These are phyloP conservation scores for Trifolium dubium DNA, from an alignment of 306 rosid genomes.

Conservation along the genomic window DNA sequence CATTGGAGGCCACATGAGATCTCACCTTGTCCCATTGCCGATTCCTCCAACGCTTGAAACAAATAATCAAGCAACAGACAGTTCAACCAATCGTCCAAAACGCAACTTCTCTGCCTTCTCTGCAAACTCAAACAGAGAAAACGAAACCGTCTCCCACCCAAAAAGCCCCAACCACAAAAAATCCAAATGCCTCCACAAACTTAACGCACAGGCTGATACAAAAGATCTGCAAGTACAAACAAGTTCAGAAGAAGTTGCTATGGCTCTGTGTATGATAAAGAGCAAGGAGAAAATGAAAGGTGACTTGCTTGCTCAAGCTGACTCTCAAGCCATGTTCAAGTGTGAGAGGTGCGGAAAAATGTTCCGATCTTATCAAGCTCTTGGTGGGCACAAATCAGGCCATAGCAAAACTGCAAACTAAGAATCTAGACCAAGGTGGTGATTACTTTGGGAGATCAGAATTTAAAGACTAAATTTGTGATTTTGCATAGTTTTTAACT, in stretches of 20 bases:
- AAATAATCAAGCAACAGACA: conserved; percentile 2
- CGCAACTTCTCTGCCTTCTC: neutral
- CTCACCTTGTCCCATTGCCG: conserved; percentile 58
- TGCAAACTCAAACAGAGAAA: conserved; percentile 25
- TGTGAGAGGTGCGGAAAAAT: conserved; percentile 55
- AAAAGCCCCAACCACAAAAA: conserved; percentile 47
- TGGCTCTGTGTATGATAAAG: neutral
- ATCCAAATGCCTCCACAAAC: conserved; percentile 47
- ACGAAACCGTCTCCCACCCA: conserved; percentile 14
- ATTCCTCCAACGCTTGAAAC: conserved; percentile 41
- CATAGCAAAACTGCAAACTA: neutral
- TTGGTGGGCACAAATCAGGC: conserved; percentile 65
- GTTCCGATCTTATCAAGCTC: conserved; percentile 62
- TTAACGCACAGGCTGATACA: neutral
- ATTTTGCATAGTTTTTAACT: conserved; percentile 8
- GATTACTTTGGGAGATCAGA: neutral
- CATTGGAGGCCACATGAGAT: conserved; percentile 81
- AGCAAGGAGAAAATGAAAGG: conserved; percentile 18
- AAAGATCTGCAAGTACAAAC: neutral
- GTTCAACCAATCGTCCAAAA: conserved; percentile 26
- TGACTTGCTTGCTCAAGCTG: neutral
- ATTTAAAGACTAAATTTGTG: neutral
- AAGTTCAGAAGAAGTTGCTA: conserved; percentile 50
- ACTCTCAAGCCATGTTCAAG: conserved; percentile 32
- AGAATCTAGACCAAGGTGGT: neutral